Base-by-base conservation (phyloP, 2,329 filamentous ascomycete species). In the Penicillium sp. region DNA sequence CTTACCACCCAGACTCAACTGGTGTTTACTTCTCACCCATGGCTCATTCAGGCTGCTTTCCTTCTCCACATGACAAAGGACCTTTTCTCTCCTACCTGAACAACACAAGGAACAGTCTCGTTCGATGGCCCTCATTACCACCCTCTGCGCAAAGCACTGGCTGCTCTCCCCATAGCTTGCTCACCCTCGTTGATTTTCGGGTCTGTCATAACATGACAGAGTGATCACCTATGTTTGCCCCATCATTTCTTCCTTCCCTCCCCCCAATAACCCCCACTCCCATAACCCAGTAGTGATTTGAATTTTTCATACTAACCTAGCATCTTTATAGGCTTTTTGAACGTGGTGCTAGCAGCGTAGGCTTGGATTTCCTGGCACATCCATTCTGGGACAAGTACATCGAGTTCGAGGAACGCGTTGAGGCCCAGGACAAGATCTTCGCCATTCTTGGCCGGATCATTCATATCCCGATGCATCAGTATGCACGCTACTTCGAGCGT, bases 301-400 rank as follows among this genome's bases (percentile, higher is more conserved):
- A 55, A n/a, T 22, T 53, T n/a, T n/a, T 14, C 58, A 64, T 72
- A 70, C 82, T 84, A 66, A 82, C 75, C 63, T 69, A 1, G 61
- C 54, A 17, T 42, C 39, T 54, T 39, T 51, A 57, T 68, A 99
- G 95, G 68, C 85, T 98, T 8, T 98, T 98, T 73, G 94, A 99
- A 75, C 90, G 95, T 66, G 95, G 90, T 63, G 90, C 92, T 31
- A 84, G 85, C 34, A 89, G 86, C 69, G 92, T 96, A 42, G 95
- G 95, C 15, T 84, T 98, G 17, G 95, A 99, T 77, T 99, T 96
- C 73, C 83, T 96, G 34, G 90, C 93, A 2, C 92, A 97, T 73
- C 92, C 92, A 1, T 97, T 99, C 79, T 99, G 95, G 95, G 95
- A 99, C 77, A 98, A 96, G 78, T 99, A 96, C 72, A 87, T 99